Conservation (phyloP, 768 basidiomycete genomes). For the Auriscalpium vulgare region DNA sequence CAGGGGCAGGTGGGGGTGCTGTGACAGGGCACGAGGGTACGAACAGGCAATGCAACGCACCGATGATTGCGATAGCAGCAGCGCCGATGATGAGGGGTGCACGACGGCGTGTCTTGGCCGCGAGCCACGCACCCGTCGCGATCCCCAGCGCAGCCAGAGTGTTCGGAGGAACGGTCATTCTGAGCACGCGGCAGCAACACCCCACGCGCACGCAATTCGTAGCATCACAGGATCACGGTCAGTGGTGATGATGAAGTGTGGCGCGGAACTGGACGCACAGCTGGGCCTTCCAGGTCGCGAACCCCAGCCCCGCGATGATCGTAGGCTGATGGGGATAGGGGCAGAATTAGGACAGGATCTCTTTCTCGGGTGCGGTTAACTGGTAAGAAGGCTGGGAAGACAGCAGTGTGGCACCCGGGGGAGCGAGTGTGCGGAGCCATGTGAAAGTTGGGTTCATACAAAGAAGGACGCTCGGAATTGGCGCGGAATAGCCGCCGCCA, state of each 20-base stretch:
- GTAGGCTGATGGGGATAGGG: conserved; percentile 34
- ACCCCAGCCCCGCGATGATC: conserved; percentile 51
- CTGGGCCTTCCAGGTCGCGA: conserved; percentile 52
- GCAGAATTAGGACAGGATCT: background rate
- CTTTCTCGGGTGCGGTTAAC: too few relatives aligned
- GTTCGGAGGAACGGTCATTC: conserved; percentile 56
- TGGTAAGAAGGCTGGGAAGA: too few relatives aligned
- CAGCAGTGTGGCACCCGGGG: too few relatives aligned
- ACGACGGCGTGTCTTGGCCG: conserved; percentile 36
- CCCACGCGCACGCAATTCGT: background rate
- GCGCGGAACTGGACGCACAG: conserved; percentile 27
- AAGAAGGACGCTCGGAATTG: too few relatives aligned
- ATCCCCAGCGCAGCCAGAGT: conserved; percentile 41
- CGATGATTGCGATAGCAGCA: conserved; percentile 43
- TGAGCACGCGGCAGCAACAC: conserved; percentile 12
- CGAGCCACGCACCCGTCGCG: conserved; percentile 42
- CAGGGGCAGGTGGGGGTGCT: too few relatives aligned
- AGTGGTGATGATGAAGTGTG: too few relatives aligned
- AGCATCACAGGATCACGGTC: too few relatives aligned
- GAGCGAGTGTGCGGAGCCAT: too few relatives aligned
- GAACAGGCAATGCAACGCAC: conserved; percentile 20
- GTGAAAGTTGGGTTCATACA: too few relatives aligned
- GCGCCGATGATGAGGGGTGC: conserved; percentile 47
- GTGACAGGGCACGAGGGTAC: background rate
- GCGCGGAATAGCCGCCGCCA: too few relatives aligned